Evolutionary conservation across 352 stramenopile genomes (phyloP), one percentile per base, ranked within the genome.

Genomic region (Pythium grandisporangium): DNA sequence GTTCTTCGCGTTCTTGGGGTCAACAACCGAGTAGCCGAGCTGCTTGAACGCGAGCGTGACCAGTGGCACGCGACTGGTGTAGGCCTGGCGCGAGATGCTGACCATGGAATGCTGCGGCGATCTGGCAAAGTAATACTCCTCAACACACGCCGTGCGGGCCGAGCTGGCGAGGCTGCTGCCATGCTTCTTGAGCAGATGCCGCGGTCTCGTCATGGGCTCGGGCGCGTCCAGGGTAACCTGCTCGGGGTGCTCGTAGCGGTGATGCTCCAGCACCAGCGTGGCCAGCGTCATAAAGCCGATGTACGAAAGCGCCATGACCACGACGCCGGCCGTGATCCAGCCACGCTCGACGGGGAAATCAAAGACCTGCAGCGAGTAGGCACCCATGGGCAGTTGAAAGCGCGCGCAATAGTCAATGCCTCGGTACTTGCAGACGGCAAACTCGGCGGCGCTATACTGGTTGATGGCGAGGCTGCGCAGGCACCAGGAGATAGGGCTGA

Each of bases 31-130:
- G 62, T 82, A 82, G 21, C 51, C 55, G 19, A 82, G 33, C 25
- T 79, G 46, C 27, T 55, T 55, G 55, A 82, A 79, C 0, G 61
- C 55, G 1, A 82, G 36, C 0, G 61, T 77, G 6, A 77, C 53
- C 2, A 63, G 66, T 32, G 27, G 8, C 8, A 32, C 2, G 32
- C 17, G 22, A 70, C 62, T 11, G 43, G 35, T 24, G 27, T 33
- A 13, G 48, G 36, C 16, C 38, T n/a, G 11, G 17, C 45, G 22
- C 24, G 30, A 21, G 16, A 16, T 40, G 16, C 5, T 42, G 19
- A 10, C 35, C 34, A 33, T 16, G 4, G 19, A 33, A 21, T 5
- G 44, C 19, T 12, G 33, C 33, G 10, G 10, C 22, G 43, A 41
- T 24, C 14, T 32, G 14, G 6, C 13, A 2, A 8, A 25, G 13